phyloP scores from a whole-genome alignment of 495 filamentous ascomycete genomes.

The Neurospora cerealis region DNA sequence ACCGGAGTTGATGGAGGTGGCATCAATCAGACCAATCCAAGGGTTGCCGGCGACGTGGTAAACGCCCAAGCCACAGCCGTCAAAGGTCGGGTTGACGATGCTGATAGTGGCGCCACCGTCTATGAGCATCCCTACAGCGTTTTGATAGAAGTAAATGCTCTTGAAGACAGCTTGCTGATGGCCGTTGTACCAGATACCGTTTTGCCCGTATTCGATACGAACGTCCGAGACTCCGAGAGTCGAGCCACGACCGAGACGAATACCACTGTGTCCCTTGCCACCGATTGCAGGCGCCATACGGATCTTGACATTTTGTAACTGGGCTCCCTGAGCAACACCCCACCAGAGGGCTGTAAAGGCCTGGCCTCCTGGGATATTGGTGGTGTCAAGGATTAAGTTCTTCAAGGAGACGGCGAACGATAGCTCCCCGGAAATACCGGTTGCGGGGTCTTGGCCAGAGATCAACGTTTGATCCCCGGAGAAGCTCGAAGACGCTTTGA shows the following conservation, averaged over 20 bases:
- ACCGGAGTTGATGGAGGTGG: constrained; percentile 30
- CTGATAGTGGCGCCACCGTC: constrained; percentile 47
- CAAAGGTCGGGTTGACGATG: constrained; percentile 39
- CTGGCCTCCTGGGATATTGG: constrained; percentile 36
- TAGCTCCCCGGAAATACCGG: constrained; percentile 17
- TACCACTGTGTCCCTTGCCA: constrained; percentile 48
- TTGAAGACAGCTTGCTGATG: constrained; percentile 66
- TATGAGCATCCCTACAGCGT: constrained; percentile 52
- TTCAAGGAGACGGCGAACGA: constrained; percentile 56
- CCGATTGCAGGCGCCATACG: constrained; percentile 39
- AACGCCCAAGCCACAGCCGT: constrained; percentile 47
- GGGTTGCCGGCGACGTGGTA: constrained; percentile 39
- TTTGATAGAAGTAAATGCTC: constrained; percentile 48
- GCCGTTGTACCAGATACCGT: constrained; percentile 46
- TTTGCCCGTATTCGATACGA: constrained; percentile 27
- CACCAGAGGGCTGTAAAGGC: constrained; percentile 54
- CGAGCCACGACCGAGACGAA: constrained; percentile 49
- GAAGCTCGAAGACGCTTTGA: constrained; percentile 47
- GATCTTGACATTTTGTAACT: constrained; percentile 61
- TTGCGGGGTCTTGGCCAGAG: constrained; percentile 33
- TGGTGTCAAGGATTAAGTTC: constrained; percentile 61
- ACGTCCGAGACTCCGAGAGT: constrained; percentile 28
- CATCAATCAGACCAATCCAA: constrained; percentile 32
- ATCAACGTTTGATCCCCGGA: constrained; percentile 26
- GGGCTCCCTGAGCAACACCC: constrained; percentile 57